Evolutionary conservation across 805 yeast genomes (phyloP), one percentile per base, ranked within the genome.

Genomic region (Metschnikowia corniflorae): DNA sequence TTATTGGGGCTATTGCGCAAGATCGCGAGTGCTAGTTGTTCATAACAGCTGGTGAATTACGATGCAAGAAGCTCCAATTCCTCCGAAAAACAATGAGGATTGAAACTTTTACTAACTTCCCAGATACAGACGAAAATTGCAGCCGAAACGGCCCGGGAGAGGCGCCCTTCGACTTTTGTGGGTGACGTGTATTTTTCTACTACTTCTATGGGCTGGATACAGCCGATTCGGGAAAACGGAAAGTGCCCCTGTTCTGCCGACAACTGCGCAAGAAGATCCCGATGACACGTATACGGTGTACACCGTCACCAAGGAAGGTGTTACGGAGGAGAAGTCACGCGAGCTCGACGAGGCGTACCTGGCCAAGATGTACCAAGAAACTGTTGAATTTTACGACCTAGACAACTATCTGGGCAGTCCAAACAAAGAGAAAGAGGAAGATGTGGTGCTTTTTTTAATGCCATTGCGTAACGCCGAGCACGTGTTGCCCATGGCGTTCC

Each of bases 381-480:
- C 74, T 0, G 80, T 80, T 13, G 81, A 81, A 35, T 68, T 61
- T 39, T 82, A 78, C 50, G 91, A 84, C 49, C 63, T 84, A 46
- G 68, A 68, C 39, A 70, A 76, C 26, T 83, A 68, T 51, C 61
- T 56, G 31, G 89, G 88, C 2, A 12, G 24, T 14, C 17, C 46
- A 71, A 16, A 18, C 25, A 17, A 17, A 14, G 21, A 7, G 26
- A 51, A 68, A 2, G 61, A 68, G 26, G 24, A n/a, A 21, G 94
- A 86, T 44, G 74, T 78, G 31, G 78, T 86, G 10, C 62, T 86
- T 38, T 61, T 87, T 34, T 69, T 82, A 43, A 73, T 86, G 53
- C 96, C 96, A 7, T 63, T 86, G 43, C 69, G 94, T 59, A 82
- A 86, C 52, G 94, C 95, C 0, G 83, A 77, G 50, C 68, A 73